A percentile compares a stretch with the other conserved stretches of the same genome.
Conservation (phyloP, 2,329 filamentous ascomycete genomes). For the Colletotrichum incanum region DNA sequence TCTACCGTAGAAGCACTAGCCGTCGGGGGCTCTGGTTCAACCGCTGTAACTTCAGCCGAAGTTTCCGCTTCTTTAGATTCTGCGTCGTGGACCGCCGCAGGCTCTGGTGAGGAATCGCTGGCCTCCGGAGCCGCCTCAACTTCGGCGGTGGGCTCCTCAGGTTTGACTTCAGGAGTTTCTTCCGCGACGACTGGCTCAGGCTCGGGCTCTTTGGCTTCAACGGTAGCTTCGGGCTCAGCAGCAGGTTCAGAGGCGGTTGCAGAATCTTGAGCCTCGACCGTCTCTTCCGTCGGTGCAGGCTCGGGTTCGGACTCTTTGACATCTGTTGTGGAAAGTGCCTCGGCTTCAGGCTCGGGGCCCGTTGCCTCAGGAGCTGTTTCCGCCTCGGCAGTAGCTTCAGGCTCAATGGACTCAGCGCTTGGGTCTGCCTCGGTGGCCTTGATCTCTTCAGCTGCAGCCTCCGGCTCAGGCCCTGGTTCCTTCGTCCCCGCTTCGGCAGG, state of each 20-base stretch:
- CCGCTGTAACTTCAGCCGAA: conserved; percentile 4
- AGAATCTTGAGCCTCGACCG: background rate
- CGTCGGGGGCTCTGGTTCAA: background rate
- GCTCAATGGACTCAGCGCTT: background rate
- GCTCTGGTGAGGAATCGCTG: background rate
- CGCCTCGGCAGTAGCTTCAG: background rate
- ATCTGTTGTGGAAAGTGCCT: background rate
- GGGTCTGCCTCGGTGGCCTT: background rate
- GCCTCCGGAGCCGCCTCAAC: background rate
- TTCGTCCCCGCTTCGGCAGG: background rate
- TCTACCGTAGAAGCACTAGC: background rate
- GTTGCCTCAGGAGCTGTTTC: background rate
- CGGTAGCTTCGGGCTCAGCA: background rate
- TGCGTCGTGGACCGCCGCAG: background rate
- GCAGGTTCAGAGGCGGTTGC: background rate
- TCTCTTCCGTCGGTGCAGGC: background rate
- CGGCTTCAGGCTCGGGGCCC: background rate
- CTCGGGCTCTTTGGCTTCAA: conserved; percentile 8
- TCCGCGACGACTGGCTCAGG: background rate
- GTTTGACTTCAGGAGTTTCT: background rate
- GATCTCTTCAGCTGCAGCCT: conserved; percentile 3
- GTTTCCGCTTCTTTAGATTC: background rate
- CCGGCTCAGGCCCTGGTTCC: background rate
- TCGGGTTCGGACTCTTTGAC: background rate
- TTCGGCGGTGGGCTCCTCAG: background rate